Evolutionary conservation across 1,284 basidiomycete genomes (phyloP), one percentile per base, ranked within the genome.

Genomic region (Porogramme epimiltina): DNA sequence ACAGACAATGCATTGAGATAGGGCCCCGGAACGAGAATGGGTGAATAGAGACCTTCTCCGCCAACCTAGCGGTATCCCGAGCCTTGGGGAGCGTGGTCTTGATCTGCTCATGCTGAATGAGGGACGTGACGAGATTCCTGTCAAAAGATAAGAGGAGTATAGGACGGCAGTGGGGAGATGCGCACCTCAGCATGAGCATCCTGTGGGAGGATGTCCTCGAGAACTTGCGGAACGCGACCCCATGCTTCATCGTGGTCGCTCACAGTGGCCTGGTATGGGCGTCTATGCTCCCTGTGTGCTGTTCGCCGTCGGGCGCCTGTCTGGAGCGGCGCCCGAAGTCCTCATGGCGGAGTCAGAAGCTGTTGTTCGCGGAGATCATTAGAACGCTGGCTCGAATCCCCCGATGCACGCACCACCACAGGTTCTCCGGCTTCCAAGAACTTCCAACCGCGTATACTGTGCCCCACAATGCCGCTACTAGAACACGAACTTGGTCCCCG

Each of bases 61-160:
- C 95, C 49, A 97, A 74, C 59, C 93, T 82, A 10, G 93, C 92
- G 3, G 95, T 79, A 67, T 98, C 95, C 68, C 91, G 89, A 2
- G 97, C 97, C 72, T 99, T 99, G 20, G 97, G 91, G 24, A 98
- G 76, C 0, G 97, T 99, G 4, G 97, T 99, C 69, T 91, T 90
- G 70, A 99, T 96, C 66, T 93, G 89, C 68, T 98, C 94, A 73
- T 99, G 95, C 68, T 98, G 85, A 55, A 99, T 82, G 42, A 99
- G 81, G 15, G 95, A 95, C 18, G 94, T 92, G 62, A 99, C 96
- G 49, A 99, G 75, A 71, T 98, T 98, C 60, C 95, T 95, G 65
- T 18, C 15, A 13, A 18, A 34, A 24, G 25, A 42, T 52, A 18
- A 51, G 42, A 16, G 34, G 9, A n/a, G 2, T 25, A 9, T n/a